phyloP scores from a whole-genome alignment of 129 eudicot genomes.

The Flaveria robusta region DNA sequence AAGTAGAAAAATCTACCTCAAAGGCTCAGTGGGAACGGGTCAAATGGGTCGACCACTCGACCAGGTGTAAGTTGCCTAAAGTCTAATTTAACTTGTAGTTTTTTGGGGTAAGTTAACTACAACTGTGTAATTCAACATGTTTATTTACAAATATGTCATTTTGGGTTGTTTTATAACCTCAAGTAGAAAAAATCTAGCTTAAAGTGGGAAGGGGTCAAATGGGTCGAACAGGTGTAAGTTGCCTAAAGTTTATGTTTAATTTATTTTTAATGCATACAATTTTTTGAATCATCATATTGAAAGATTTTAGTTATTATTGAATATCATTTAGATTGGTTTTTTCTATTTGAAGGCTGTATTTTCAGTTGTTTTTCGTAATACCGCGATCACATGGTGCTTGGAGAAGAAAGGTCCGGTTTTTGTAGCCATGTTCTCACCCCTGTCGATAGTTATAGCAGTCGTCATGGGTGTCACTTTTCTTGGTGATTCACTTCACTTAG shows the following conservation, averaged over 20 bases:
- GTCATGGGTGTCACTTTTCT: constrained; percentile 26
- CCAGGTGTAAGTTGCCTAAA: too few species aligned
- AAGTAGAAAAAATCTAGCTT: background rate
- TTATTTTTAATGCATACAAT: background rate
- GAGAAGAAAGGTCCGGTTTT: constrained; percentile 36
- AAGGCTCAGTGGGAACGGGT: too few species aligned
- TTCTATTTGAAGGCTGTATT: constrained; percentile 19
- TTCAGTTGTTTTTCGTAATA: background rate
- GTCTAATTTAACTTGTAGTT: background rate
- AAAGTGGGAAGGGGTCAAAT: background rate
- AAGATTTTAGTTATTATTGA: background rate
- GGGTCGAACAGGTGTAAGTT: background rate
- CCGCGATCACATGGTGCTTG: constrained; percentile 29
- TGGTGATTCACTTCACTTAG: constrained; percentile 19
- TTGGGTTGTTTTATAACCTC: background rate
- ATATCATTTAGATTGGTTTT: background rate
- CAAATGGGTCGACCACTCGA: background rate
- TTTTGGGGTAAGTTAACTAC: constrained; percentile 25
- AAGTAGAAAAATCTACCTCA: too few species aligned
- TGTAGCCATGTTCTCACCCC: constrained; percentile 29
- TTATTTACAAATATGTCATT: background rate
- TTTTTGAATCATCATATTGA: background rate
- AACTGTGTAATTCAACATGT: too few species aligned
- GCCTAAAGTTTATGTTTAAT: background rate
- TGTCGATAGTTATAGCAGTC: constrained; percentile 20